Evolutionary conservation across 495 filamentous ascomycete genomes (phyloP), one percentile per base, ranked within the genome.

Genomic region (Cenococcum geophilum): DNA sequence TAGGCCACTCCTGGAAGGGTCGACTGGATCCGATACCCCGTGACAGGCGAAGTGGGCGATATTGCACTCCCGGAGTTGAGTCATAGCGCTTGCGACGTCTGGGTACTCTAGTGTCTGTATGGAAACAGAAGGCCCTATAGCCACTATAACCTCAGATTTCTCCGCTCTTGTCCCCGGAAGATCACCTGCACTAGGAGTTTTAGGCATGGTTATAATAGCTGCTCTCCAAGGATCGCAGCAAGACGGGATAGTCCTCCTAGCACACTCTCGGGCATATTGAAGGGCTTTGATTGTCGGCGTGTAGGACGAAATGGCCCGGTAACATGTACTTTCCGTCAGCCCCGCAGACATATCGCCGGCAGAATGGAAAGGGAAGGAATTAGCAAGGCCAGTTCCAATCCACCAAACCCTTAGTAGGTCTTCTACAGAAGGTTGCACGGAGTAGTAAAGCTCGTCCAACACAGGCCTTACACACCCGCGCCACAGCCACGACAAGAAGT

Each of bases 211-310:
- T n/a, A n/a, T n/a, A n/a, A n/a, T n/a, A n/a, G n/a, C n/a, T n/a
- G n/a, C n/a, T n/a, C 36, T 40, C 36, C 36, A 40, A 40, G 36
- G 36, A 40, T 40, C 36, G 36, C 36, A 14, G 14, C 36, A 6
- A 40, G 36, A 40, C 14, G 14, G 36, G 36, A 54, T 54, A 20
- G 8, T 16, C 4, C 51, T 27, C 4, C 14, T 1, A 5, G 27
- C 34, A 14, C 37, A 59, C 55, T 56, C 54, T 32, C 55, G 58
- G 40, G 34, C 16, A 42, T 66, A 63, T 55, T 34, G 8, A 0
- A 67, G 55, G 35, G 61, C 64, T 60, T 67, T 67, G 48, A 63
- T 51, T 22, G 64, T 32, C 21, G 56, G 61, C 20, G 60, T 58
- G 50, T 67, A 67, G 40, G 64, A 67, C 48, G 64, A 64, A 42